Evolutionary conservation across 1,284 basidiomycete species (phyloP).

Genomic region (Marasmius fiardii): DNA sequence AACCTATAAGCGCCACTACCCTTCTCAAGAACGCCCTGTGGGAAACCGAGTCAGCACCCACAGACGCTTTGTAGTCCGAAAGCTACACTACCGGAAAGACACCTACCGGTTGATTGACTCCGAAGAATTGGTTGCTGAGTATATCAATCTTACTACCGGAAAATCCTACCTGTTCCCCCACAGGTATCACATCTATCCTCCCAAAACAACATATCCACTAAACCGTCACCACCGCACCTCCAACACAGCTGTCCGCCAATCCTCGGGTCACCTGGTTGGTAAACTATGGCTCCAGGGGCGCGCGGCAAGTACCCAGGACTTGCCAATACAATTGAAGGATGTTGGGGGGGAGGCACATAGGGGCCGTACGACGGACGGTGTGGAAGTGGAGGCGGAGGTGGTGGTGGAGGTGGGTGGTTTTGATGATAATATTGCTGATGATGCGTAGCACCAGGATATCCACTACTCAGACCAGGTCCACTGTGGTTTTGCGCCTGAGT

Average conservation of each 20-base stretch:
- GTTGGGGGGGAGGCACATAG: background rate
- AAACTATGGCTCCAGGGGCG: slow-evolving; percentile 44
- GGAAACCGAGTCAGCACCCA: no score
- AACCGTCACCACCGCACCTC: slow-evolving; percentile 61
- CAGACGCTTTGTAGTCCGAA: no score
- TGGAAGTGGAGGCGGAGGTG: slow-evolving; percentile 20
- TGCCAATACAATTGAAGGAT: background rate
- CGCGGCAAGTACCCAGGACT: slow-evolving; percentile 16
- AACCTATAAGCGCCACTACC: no score
- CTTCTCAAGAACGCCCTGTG: no score
- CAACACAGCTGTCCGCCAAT: slow-evolving; percentile 65
- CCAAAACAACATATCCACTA: slow-evolving; percentile 47
- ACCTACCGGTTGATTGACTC: no score
- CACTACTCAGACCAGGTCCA: background rate
- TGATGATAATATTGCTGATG: slow-evolving; percentile 18
- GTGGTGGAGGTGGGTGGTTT: slow-evolving; percentile 7
- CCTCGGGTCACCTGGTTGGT: slow-evolving; percentile 63
- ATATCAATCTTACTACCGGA: slow-evolving; percentile 20
- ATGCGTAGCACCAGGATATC: slow-evolving; percentile 10
- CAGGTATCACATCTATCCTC: slow-evolving; percentile 45
- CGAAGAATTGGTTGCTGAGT: no score
- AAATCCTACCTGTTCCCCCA: slow-evolving; percentile 58
- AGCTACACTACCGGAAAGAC: no score
- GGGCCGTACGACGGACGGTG: background rate
- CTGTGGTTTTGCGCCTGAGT: slow-evolving; percentile 17